Percentiles rank a stretch among this genome's conserved stretches.
Evolutionary conservation across 768 basidiomycete genomes (phyloP).

Genomic region (Auriscalpium vulgare): DNA sequence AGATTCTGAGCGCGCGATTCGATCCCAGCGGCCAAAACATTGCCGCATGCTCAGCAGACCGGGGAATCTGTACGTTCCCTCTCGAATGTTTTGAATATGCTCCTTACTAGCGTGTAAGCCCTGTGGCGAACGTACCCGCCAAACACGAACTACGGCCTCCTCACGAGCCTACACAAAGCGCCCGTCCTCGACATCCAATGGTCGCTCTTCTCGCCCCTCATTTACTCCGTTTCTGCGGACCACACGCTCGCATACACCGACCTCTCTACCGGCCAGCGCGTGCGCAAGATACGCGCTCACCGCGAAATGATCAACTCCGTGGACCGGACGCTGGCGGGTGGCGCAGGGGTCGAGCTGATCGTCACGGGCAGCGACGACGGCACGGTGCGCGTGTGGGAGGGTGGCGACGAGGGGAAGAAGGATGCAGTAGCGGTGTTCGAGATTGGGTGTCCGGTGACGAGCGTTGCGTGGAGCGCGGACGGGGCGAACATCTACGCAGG

Average conservation of each 20-base stretch:
- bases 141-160: constrained; percentile 85
- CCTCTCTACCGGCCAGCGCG: constrained; percentile 74
- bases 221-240: constrained; percentile 90
- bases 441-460: constrained; percentile 83
- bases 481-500: constrained; percentile 87
- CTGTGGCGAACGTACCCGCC: constrained; percentile 89
- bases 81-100: neutral
- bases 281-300: constrained; percentile 80
- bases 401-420: constrained; percentile 66
- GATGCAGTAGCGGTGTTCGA: constrained; percentile 74
- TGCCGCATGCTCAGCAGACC: constrained; percentile 86
- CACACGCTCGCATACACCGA: constrained; percentile 72
- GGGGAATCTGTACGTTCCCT: constrained; percentile 71
- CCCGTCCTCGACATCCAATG: constrained; percentile 91
- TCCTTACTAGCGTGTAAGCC: constrained; percentile 34
- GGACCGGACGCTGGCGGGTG: constrained; percentile 79
- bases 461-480: constrained; percentile 89
- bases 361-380: constrained; percentile 91
- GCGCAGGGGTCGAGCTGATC: constrained; percentile 77
- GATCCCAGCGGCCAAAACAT: constrained; percentile 91
- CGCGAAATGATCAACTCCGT: constrained; percentile 86
- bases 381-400: constrained; percentile 87
- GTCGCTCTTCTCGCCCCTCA: constrained; percentile 62
- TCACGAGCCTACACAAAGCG: constrained; percentile 79
- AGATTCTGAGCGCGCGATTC: constrained; percentile 89